Percentiles rank a stretch among this genome's conserved stretches.
These are phyloP conservation scores for Vaccinium myrtillus DNA, from an alignment of 148 eudicot species.

Conservation along the genomic window DNA sequence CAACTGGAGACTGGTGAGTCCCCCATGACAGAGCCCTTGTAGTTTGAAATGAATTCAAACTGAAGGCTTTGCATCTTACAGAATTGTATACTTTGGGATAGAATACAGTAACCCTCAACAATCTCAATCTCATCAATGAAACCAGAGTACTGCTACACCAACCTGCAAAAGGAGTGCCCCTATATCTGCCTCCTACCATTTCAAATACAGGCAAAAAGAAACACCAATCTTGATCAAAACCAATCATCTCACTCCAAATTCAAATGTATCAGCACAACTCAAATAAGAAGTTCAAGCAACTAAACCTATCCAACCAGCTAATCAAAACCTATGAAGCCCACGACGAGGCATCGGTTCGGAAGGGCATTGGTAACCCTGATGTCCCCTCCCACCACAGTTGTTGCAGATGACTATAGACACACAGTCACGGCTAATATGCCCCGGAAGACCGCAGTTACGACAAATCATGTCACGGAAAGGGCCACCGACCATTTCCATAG, in stretches of 20 bases:
- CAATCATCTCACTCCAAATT: neutral
- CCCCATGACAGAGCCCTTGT: too few species aligned
- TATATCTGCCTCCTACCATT: constrained; percentile 2
- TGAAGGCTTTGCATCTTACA: neutral
- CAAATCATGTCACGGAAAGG: constrained; percentile 41
- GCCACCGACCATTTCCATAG: constrained; percentile 22
- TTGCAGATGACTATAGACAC: constrained; percentile 42
- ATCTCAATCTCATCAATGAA: neutral
- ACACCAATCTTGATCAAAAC: neutral
- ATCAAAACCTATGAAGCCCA: constrained; percentile 26
- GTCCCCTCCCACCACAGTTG: constrained; percentile 57
- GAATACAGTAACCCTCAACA: neutral
- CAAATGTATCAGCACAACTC: constrained; percentile 6
- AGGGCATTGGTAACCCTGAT: constrained; percentile 43
- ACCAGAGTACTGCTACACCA: neutral
- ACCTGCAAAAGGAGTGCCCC: neutral
- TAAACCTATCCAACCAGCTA: neutral
- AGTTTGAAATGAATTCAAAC: neutral
- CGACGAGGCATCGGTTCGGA: constrained; percentile 37
- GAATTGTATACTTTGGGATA: neutral
- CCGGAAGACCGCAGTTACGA: constrained; percentile 40
- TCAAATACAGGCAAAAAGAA: neutral
- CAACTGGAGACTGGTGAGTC: too few species aligned
- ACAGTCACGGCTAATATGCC: constrained; percentile 53
- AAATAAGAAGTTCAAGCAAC: neutral